Conservation (phyloP, 257 asterid species). For the Prunella vulgaris region DNA sequence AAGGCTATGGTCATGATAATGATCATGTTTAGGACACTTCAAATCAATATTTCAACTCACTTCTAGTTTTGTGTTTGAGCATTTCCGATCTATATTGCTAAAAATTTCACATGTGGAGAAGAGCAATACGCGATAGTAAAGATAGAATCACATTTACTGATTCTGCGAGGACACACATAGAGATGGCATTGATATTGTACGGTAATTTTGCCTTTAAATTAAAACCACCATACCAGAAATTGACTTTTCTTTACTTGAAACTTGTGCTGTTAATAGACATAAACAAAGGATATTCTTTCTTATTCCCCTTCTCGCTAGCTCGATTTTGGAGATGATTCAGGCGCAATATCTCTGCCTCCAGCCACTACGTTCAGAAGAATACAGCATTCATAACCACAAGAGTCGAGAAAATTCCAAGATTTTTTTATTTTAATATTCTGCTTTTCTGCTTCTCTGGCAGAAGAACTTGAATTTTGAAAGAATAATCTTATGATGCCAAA, state of each 20-base stretch:
- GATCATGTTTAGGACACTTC: background rate
- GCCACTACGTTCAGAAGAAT: constrained; percentile 34
- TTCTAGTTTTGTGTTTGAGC: background rate
- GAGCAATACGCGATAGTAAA: background rate
- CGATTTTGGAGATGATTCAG: constrained; percentile 57
- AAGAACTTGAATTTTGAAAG: background rate
- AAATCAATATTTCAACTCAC: background rate
- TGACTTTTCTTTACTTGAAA: background rate
- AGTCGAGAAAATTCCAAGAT: background rate
- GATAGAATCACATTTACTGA: background rate
- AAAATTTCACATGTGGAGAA: background rate
- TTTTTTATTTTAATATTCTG: background rate
- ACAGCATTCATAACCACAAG: constrained; percentile 19
- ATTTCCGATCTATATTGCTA: background rate
- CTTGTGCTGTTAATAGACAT: background rate
- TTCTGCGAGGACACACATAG: background rate
- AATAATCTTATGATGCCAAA: background rate
- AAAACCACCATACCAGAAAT: background rate
- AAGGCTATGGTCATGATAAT: background rate
- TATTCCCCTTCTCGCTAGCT: constrained; percentile 60
- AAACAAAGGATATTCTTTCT: constrained; percentile 60
- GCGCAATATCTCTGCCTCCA: constrained; percentile 46
- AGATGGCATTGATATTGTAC: background rate
- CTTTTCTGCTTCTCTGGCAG: background rate
- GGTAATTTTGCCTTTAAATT: constrained; percentile 1